Conservation (phyloP, 163 green algal species). For the Chlamydomonas reinhardtii region DNA sequence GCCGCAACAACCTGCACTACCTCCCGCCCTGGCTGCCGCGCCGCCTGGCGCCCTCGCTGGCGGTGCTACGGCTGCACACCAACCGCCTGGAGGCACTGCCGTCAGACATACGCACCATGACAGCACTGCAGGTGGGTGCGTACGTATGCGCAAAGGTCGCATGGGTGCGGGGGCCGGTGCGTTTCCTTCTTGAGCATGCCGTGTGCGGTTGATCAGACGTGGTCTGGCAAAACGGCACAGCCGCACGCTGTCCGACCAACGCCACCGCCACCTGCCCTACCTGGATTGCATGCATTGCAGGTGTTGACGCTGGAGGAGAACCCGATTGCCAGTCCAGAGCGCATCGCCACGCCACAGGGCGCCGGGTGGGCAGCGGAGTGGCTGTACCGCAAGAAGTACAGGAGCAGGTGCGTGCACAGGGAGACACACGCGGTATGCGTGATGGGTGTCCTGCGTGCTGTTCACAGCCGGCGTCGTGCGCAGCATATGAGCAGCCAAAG, state of each 20-base stretch:
- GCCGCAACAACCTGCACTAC: constrained; percentile 23
- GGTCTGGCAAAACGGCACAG: too few relatives aligned
- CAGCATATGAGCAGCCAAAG: too few relatives aligned
- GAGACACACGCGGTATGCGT: too few relatives aligned
- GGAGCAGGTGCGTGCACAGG: constrained; percentile 11
- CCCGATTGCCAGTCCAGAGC: constrained; percentile 1
- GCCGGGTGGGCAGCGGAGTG: constrained; percentile 31
- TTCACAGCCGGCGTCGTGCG: too few relatives aligned
- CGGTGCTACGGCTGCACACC: constrained; percentile 34
- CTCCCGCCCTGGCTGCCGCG: constrained; percentile 34
- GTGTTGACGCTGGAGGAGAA: constrained; percentile 42
- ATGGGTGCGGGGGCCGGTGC: too few relatives aligned
- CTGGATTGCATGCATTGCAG: neutral
- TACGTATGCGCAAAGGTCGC: too few relatives aligned
- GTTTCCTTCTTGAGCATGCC: too few relatives aligned
- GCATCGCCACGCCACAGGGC: constrained; percentile 26
- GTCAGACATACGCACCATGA: neutral
- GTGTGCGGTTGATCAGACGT: too few relatives aligned
- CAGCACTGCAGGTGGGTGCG: neutral
- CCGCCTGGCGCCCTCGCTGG: constrained; percentile 20
- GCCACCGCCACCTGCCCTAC: too few relatives aligned
- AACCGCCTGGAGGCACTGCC: constrained; percentile 36
- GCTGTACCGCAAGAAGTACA: constrained; percentile 46
- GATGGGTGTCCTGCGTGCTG: too few relatives aligned
- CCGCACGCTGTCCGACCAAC: too few relatives aligned